Evolutionary conservation across 2,329 filamentous ascomycete species (phyloP), one percentile per base, ranked within the genome.

Genomic region (Aaosphaeria arxii): DNA sequence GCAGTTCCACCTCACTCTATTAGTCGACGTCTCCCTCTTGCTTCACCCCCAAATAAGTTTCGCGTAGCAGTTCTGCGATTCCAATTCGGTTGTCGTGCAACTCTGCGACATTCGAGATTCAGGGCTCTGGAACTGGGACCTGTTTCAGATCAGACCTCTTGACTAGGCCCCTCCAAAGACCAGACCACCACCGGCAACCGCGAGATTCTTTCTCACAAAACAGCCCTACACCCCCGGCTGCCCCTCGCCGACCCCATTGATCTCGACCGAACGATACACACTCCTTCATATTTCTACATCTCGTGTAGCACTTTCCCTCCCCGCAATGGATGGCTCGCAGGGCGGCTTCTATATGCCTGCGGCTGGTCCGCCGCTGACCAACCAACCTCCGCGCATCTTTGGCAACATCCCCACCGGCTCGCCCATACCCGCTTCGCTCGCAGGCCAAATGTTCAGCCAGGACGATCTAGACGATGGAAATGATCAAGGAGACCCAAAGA

Each of bases 401-500:
- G 69, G 69, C 41, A 67, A 60, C 55, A 60, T 64, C 55, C 58
- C 64, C 38, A 66, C 70, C 49, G 64, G 67, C 46, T 69, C 69
- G 45, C 69, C 67, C 35, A 61, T 72, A 29, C 64, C 67, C 31
- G 43, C 62, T 9, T 46, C 54, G 9, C 49, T 66, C n/a, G 30
- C 48, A 6, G 66, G 59, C 50, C 53, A 52, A 30, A 65, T 72
- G 48, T 72, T 71, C 46, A 54, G 53, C 54, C 84, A 88, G 51
- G 77, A 80, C 46, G 67, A 76, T 44, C 57, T 67, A 47, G 73
- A 74, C 44, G 76, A 81, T 45, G 77, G 79, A 59, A 80, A 80
- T 46, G 89, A 86, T 60, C 68, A 68, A 46, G 61, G 73, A 41
- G 92, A 96, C 64, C 84, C 91, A 17, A 97, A 96, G 78, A 81